Conservation (phyloP, 169 alveolate genomes). For the Cryptosporidium ubiquitum region DNA sequence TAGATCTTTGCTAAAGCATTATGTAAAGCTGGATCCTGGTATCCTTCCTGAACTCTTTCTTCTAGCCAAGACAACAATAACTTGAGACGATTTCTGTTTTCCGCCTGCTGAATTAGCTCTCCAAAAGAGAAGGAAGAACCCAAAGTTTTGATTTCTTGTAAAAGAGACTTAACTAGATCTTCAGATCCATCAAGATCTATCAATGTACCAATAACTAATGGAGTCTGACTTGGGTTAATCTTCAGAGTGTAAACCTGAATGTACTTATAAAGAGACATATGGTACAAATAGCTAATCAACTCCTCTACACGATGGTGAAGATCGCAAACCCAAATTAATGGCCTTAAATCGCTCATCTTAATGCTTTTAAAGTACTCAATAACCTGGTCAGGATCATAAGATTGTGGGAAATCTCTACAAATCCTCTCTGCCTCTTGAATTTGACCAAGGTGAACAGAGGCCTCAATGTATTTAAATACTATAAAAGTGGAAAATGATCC, state of each 20-base stretch:
- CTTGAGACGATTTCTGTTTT: conserved; percentile 96
- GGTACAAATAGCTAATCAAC: conserved; percentile 96
- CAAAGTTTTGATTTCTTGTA: conserved; percentile 91
- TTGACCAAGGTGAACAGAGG: conserved; percentile 96
- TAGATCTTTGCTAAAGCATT: conserved; percentile 98
- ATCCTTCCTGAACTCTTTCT: conserved; percentile 97
- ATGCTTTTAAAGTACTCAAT: conserved; percentile 96
- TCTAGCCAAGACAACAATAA: conserved; percentile 96
- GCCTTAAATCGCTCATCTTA: conserved; percentile 97
- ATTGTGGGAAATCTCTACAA: conserved; percentile 91
- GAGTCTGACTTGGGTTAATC: conserved; percentile 96
- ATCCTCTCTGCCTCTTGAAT: conserved; percentile 96
- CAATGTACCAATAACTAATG: conserved; percentile 97
- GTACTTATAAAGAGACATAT: conserved; percentile 94
- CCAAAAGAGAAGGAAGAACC: conserved; percentile 95
- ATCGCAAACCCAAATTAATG: conserved; percentile 98
- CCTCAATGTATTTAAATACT: conserved; percentile 94
- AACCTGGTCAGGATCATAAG: conserved; percentile 95
- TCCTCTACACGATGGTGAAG: conserved; percentile 97
- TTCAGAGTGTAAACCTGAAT: conserved; percentile 97
- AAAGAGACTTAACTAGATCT: conserved; percentile 90
- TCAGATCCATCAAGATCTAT: conserved; percentile 98
- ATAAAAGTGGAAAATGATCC: conserved; percentile 69
- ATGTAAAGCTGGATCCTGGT: conserved; percentile 94
- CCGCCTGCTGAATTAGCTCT: conserved; percentile 96